These are phyloP conservation scores for Quercus agrifolia DNA, from an alignment of 306 rosid species.

Conservation along the genomic window DNA sequence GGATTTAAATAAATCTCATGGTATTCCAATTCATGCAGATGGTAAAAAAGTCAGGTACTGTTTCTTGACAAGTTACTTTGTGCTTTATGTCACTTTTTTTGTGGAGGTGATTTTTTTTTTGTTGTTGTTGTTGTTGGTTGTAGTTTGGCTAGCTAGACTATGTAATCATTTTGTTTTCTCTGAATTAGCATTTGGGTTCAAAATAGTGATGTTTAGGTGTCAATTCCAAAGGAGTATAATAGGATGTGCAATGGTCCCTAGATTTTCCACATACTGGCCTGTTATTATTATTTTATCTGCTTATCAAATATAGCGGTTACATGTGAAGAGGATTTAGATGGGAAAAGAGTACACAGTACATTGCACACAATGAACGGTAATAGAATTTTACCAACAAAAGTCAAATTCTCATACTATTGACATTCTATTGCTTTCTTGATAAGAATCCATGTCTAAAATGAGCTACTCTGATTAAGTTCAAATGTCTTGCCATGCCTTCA, in stretches of 20 bases:
- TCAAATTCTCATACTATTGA: neutral
- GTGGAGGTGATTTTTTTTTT: neutral
- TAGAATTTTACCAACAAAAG: neutral
- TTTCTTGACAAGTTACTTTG: neutral
- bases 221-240: neutral
- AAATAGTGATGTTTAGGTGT: neutral
- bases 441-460: neutral
- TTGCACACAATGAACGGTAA: neutral
- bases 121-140: no score
- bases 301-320: neutral
- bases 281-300: neutral
- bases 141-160: neutral
- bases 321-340: no score
- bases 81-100: neutral
- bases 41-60: slow-evolving; percentile 58
- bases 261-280: neutral
- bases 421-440: neutral
- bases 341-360: no score
- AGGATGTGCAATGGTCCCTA: neutral
- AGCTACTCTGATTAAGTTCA: neutral
- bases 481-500: neutral
- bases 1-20: slow-evolving; percentile 49
- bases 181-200: slow-evolving; percentile 5
- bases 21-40: slow-evolving; percentile 28
- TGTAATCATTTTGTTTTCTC: neutral